Evolutionary conservation across 257 asterid genomes (phyloP), one percentile per base, ranked within the genome.

Genomic region (Solanum etuberosum): DNA sequence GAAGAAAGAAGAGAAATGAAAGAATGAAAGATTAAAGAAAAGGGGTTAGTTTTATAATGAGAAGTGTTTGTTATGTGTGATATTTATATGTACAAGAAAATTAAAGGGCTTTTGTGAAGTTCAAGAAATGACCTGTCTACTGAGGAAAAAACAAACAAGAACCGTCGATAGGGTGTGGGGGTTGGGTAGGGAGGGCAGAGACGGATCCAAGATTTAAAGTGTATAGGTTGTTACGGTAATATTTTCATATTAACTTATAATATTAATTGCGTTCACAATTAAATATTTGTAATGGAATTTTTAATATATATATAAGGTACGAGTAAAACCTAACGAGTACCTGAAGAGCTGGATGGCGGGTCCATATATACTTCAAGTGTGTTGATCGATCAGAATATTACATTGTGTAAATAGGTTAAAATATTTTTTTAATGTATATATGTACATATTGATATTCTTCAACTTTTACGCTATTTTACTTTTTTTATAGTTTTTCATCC

Each of bases 91-190:
- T 27, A 86, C 46, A 48, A 32, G 85, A 74, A 80, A 54, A 88
- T 25, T n/a, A 76, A 77, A 65, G 54, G 72, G 51, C 80, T 34
- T 80, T 89, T 70, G 68, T 77, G 83, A 34, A 67, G 21, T 43
- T 70, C 83, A 89, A 87, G 70, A 90, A 91, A 88, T 88, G 71
- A 86, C 85, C 43, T 87, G 67, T 85, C 84, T 35, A 82, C 18
- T 38, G 51, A 68, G 20, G 14, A 87, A 84, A 80, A 54, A 65
- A 81, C 86, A 85, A 84, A 86, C 27, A 9, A 70, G 42, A 90
- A 65, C 85, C 84, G 84, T 76, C 35, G 16, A 74, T 54, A 20
- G 63, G 63, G 63, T 54, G 25, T 54, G 63, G 10, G 42, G 9
- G 42, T 51, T 1, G 63, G 25, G 16, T 1, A 15, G 8, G 37